These are phyloP conservation scores for Mycosarcoma mackinlayi DNA, from an alignment of 1,284 basidiomycete genomes.

Conservation along the genomic window DNA sequence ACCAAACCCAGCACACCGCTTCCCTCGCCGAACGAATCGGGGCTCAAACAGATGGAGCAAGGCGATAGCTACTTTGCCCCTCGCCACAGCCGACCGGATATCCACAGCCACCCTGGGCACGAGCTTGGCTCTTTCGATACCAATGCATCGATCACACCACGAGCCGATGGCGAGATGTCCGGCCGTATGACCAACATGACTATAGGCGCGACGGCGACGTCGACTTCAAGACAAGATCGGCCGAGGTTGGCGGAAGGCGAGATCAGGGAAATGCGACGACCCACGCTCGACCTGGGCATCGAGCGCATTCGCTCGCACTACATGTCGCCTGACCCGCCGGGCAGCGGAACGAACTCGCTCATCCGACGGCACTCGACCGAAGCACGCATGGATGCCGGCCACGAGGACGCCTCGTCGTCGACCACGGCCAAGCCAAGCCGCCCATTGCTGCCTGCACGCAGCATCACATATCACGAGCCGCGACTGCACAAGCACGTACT, in stretches of 20 bases:
- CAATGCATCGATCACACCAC: slow-evolving; percentile 21
- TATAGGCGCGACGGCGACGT: slow-evolving; percentile 1
- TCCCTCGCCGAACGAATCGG: slow-evolving; percentile 41
- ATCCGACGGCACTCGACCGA: slow-evolving; percentile 62
- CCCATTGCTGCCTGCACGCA: slow-evolving; percentile 57
- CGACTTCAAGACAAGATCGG: neutral
- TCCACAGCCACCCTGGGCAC: slow-evolving; percentile 19
- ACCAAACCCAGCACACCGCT: slow-evolving; percentile 55
- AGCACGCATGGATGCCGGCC: slow-evolving; percentile 37
- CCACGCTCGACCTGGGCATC: slow-evolving; percentile 20
- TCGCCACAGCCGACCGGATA: slow-evolving; percentile 39
- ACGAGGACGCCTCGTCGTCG: slow-evolving; percentile 14
- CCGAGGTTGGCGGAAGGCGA: neutral
- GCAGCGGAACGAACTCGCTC: slow-evolving; percentile 31
- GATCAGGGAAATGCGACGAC: slow-evolving; percentile 8
- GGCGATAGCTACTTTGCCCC: slow-evolving; percentile 51
- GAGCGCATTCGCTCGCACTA: slow-evolving; percentile 43
- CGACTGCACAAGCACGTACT: slow-evolving; percentile 57
- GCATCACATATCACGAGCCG: slow-evolving; percentile 66
- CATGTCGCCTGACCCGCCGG: slow-evolving; percentile 60
- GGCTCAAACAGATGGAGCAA: slow-evolving; percentile 33
- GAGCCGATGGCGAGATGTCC: slow-evolving; percentile 17
- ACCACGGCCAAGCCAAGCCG: slow-evolving; percentile 24
- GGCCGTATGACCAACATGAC: slow-evolving; percentile 3
- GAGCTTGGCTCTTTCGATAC: slow-evolving; percentile 48